Base-by-base conservation (phyloP, 2,329 filamentous ascomycete species). In the Cladophialophora exuberans region DNA sequence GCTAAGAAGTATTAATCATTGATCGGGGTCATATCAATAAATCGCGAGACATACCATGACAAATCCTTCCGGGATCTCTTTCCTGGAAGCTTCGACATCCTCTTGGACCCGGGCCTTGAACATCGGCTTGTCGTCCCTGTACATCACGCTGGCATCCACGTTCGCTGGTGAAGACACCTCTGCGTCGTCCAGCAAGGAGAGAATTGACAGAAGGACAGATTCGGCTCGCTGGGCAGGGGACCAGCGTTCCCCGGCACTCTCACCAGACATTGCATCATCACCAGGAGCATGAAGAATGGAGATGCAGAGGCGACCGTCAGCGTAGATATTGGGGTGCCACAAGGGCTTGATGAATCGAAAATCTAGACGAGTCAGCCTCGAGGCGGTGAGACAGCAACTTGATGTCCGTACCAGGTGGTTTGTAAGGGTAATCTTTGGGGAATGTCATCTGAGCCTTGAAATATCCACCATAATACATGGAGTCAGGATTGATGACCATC, bases 121-220 rank as follows among this genome's bases (percentile, higher is more conserved):
- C 26, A 78, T 72, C 1, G 78, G 76, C 0, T 84, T 84, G 26
- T 86, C 74, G 64, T 92, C 90, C 57, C 93, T 86, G 66, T 95
- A 87, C 77, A 91, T 83, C 20, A 97, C 87, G 54, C 90, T 85
- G 1, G 94, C 93, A 64, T 97, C 93, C 52, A 97, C 92, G 70
- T 97, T 97, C 60, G 93, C 94, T 0, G 94, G 90, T 0, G 91
- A 96, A 64, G 86, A 90, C 66, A 95, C 90, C 72, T 99, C 93
- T 11, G 93, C 90, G 65, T 96, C 90, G 70, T 97, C 94, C 52
- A 99, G 84, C 2, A 99, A 83, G 4, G 94, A 87, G 6, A 97
- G 83, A 15, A 97, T 89, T 6, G 90, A 96, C 59, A 96, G 90
- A 15, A 99, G 82, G 30, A 99, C 92, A 2, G 91, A 95, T 75